phyloP scores from a whole-genome alignment of 1,284 basidiomycete genomes.

The Cerrena zonata region DNA sequence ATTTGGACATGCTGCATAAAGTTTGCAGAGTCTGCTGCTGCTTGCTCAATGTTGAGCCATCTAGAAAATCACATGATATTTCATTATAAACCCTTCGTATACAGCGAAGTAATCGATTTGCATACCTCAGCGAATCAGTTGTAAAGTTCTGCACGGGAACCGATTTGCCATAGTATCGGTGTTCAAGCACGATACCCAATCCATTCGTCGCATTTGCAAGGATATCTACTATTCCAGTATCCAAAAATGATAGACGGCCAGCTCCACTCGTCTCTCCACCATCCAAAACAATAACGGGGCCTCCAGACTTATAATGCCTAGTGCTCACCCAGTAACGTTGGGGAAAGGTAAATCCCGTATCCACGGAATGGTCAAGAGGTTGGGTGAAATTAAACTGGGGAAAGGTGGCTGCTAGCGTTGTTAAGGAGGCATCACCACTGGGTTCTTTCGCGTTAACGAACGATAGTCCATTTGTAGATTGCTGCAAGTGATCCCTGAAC shows the following conservation, averaged over 20 bases:
- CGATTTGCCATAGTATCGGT: conserved; percentile 51
- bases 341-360: conserved; percentile 46
- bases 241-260: conserved; percentile 58
- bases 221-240: conserved; percentile 80
- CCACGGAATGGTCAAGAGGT: conserved; percentile 72
- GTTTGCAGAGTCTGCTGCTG: conserved; percentile 81
- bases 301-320: conserved; percentile 68
- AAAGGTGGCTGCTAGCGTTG: conserved; percentile 11
- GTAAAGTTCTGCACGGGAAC: conserved; percentile 74
- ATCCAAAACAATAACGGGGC: conserved; percentile 74
- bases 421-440: too few species aligned
- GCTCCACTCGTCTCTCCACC: conserved; percentile 76
- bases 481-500: neutral
- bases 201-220: conserved; percentile 77
- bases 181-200: conserved; percentile 79
- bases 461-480: neutral
- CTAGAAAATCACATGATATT: too few species aligned
- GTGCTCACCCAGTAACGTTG: conserved; percentile 83
- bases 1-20: conserved; percentile 80
- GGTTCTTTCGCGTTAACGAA: neutral
- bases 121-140: conserved; percentile 68
- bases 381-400: conserved; percentile 51
- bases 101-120: too few species aligned
- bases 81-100: too few species aligned
- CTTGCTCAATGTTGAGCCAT: conserved; percentile 83